Conservation (phyloP, 768 basidiomycete genomes). For the Gelatoporia subvermispora region DNA sequence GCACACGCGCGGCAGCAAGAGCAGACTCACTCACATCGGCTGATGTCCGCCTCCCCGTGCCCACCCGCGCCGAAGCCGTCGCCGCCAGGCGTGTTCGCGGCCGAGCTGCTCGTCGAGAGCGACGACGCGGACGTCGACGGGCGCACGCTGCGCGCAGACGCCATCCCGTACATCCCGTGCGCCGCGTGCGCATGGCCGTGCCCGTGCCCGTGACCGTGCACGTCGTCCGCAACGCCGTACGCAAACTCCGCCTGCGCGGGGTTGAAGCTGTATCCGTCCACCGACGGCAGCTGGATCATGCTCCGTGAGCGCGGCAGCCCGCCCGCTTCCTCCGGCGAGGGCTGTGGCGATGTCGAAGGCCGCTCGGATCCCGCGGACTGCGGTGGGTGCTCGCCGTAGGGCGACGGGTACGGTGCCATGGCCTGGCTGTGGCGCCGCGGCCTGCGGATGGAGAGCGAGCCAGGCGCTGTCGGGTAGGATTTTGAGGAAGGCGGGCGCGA, state of each 20-base stretch:
- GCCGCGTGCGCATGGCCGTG: conserved; percentile 11
- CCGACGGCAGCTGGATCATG: conserved; percentile 77
- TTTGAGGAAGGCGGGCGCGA: conserved; percentile 68
- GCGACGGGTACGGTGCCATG: conserved; percentile 82
- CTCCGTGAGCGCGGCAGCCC: conserved; percentile 72
- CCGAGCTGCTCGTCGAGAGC: conserved; percentile 72
- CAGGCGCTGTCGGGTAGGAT: conserved; percentile 44
- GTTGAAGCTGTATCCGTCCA: conserved; percentile 60
- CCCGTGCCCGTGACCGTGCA: conserved; percentile 16
- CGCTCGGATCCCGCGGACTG: conserved; percentile 45
- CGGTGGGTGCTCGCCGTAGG: conserved; percentile 56
- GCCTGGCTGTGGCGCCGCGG: conserved; percentile 80
- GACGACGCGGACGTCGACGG: conserved; percentile 78
- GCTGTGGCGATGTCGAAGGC: conserved; percentile 69
- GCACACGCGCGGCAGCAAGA: conserved; percentile 6
- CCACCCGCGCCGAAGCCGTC: conserved; percentile 47
- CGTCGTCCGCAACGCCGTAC: conserved; percentile 57
- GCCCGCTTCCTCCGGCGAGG: conserved; percentile 40
- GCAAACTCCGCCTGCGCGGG: conserved; percentile 76
- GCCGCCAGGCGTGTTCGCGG: conserved; percentile 73
- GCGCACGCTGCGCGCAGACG: conserved; percentile 43
- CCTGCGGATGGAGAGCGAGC: conserved; percentile 64
- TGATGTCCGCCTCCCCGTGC: conserved; percentile 68
- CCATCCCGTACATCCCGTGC: conserved; percentile 23
- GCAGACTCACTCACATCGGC: conserved; percentile 65